Evolutionary conservation across 2,329 filamentous ascomycete genomes (phyloP), one percentile per base, ranked within the genome.

Genomic region (Nemania sp.): DNA sequence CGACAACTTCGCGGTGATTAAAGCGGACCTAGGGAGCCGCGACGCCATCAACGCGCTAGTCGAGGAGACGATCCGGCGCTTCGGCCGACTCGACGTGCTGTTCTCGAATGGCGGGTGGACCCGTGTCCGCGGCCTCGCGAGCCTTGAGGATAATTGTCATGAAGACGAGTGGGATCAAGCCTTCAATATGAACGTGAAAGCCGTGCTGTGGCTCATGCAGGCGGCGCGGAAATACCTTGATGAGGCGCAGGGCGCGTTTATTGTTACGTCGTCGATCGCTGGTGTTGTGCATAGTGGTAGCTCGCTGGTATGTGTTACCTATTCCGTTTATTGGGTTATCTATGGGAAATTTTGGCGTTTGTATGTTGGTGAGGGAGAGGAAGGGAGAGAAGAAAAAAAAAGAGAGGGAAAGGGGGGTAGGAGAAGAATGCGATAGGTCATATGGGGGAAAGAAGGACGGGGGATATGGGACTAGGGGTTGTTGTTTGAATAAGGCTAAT

Each of bases 61-160:
- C 1, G 71, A 79, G 15, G 78, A 86, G 39, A 80, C 83, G 1
- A 76, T 86, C 42, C 72, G 78, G 22, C 71, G 70, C n/a, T 77
- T 90, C 59, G 88, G 86, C 4, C 83, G 86, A 1, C 70, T 94
- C n/a, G 89, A 94, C 71, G 79, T 91, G 34, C 76, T 94, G 40
- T 82, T 93, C 64, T 88, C 86, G 2, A 94, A 94, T 69, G 88
- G 87, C 6, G 80, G 80, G 2, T 83, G 79, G 79, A 80, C 79
- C 0, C 66, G 64, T 14, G 67, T 79, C 14, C 70, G 76, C 11
- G 68, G 78, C 45, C 72, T 81, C 40, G 66, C 57, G 6, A 68
- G 78, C 60, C 65, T 84, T 22, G 75, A 80, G 22, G 80, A 83
- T 9, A 81, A 80, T 54, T 68, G 77, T n/a, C 62, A 47, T 23